A percentile compares a stretch with the other conserved stretches of the same genome.
Evolutionary conservation across 352 stramenopile genomes (phyloP).

Genomic region (Pythium folliculosum): DNA sequence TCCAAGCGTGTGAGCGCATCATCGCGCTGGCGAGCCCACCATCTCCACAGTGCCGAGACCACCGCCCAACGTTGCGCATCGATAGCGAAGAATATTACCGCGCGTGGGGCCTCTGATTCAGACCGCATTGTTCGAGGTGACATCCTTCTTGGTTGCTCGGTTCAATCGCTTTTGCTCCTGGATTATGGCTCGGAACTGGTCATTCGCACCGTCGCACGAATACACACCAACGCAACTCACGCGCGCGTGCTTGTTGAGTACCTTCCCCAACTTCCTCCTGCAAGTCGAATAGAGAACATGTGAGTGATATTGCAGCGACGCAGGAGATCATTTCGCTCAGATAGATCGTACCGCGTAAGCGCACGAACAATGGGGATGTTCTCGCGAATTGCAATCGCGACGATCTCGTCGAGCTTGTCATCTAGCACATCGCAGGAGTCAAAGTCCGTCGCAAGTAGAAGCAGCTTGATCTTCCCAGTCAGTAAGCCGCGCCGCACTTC

Average conservation of each 20-base stretch:
- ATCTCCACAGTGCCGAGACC: background rate
- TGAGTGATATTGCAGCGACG: too few species aligned
- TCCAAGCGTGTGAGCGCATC: conserved; percentile 15
- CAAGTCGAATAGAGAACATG: conserved; percentile 41
- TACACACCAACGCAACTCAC: conserved; percentile 95
- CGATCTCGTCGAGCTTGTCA: conserved; percentile 82
- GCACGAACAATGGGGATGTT: conserved; percentile 47
- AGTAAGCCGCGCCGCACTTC: conserved; percentile 90
- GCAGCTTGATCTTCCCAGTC: conserved; percentile 79
- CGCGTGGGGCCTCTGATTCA: conserved; percentile 31
- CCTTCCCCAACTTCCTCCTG: conserved; percentile 90
- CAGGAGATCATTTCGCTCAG: too few species aligned
- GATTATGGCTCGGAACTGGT: conserved; percentile 68
- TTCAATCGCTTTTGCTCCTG: conserved; percentile 2
- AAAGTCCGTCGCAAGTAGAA: conserved; percentile 91
- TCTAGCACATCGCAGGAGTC: conserved; percentile 79
- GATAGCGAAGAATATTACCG: conserved; percentile 36
- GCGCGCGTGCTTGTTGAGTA: conserved; percentile 92
- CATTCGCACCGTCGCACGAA: conserved; percentile 93
- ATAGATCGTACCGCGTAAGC: conserved; percentile 39
- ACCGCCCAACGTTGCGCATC: background rate
- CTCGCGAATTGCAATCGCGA: conserved; percentile 58
- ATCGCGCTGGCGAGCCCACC: background rate
- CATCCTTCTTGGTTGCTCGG: background rate
- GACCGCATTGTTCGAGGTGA: background rate